Conservation (phyloP, 805 yeast species). For the Metschnikowia matae region DNA sequence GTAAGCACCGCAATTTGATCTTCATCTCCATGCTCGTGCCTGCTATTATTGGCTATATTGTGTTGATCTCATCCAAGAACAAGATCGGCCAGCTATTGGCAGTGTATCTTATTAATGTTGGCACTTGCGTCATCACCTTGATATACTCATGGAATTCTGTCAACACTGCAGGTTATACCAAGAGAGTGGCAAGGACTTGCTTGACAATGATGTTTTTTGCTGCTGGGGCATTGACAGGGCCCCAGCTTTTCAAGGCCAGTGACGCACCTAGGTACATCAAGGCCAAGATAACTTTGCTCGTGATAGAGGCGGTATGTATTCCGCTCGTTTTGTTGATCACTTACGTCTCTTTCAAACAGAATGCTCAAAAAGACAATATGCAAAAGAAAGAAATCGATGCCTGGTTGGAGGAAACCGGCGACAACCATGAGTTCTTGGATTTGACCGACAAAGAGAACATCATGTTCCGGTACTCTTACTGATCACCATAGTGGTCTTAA, state of each 20-base stretch:
- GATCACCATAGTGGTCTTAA: constrained; percentile 3
- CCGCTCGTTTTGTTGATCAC: constrained; percentile 30
- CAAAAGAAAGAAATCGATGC: constrained; percentile 19
- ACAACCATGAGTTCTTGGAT: constrained; percentile 49
- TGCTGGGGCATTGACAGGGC: constrained; percentile 25
- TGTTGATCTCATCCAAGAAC: constrained; percentile 33
- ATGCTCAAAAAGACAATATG: constrained; percentile 43
- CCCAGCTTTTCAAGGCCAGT: constrained; percentile 17
- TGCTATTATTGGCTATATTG: constrained; percentile 36
- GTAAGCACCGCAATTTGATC: constrained; percentile 24
- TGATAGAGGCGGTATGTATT: constrained; percentile 7
- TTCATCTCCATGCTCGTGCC: constrained; percentile 32
- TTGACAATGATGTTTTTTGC: constrained; percentile 19
- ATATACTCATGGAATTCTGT: constrained; percentile 60
- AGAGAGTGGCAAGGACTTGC: constrained; percentile 19
- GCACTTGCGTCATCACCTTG: constrained; percentile 54
- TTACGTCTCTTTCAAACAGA: constrained; percentile 44
- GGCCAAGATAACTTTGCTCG: constrained; percentile 9
- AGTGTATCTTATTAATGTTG: constrained; percentile 49
- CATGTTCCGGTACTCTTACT: constrained; percentile 52
- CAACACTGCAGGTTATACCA: constrained; percentile 30
- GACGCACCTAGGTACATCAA: constrained; percentile 10
- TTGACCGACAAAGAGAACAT: constrained; percentile 57
- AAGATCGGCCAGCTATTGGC: constrained; percentile 47
- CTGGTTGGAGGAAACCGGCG: constrained; percentile 11